Evolutionary conservation across 208 protist genomes (phyloP), one percentile per base, ranked within the genome.

Genomic region (Leishmania martiniquensis): DNA sequence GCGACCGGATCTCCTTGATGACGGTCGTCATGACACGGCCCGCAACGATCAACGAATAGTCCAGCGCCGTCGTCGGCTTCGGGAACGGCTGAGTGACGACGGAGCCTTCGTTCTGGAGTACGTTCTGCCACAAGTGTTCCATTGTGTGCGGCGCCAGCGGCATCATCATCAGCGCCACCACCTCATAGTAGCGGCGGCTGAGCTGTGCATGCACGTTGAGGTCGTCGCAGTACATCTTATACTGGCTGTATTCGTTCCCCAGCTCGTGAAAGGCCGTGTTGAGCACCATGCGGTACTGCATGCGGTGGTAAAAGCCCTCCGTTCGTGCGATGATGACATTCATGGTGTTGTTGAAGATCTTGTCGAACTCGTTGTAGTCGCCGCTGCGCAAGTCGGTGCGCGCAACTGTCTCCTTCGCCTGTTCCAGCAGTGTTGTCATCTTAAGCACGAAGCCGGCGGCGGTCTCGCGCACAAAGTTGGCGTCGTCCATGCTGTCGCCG

Each of bases 401-500:
- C 15, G 78, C 70, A 4, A 71, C 52, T 39, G 63, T 76, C 54
- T 96, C 93, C 86, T 99, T 87, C 29, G 95, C 88, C 91, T 96
- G 99, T 47, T 98, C 95, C 9, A 99, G 71, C 68, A 99, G 83
- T 9, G 95, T 99, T 68, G 97, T 99, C 17, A 99, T 91, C 81
- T 98, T 98, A 25, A 99, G 80, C 65, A 99, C 93, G 49, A 98
- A 96, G n/a, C 87, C 86, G 57, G 99, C 93, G 3, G 98, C 99
- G 20, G 94, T 98, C 34, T 98, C 89, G 17, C 84, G 85, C 45
- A 97, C 89, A 87, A 99, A 99, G 89, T 99, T 99, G 57, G 99
- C 99, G 86, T 99, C 99, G 63, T 99, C 98, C 47, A 99, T 77
- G 32, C 81, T 93, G 90, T 99, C 99, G 77, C 99, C 99, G 57